Evolutionary conservation across 2,329 filamentous ascomycete genomes (phyloP).

Genomic region (Colletotrichum cuscutae): DNA sequence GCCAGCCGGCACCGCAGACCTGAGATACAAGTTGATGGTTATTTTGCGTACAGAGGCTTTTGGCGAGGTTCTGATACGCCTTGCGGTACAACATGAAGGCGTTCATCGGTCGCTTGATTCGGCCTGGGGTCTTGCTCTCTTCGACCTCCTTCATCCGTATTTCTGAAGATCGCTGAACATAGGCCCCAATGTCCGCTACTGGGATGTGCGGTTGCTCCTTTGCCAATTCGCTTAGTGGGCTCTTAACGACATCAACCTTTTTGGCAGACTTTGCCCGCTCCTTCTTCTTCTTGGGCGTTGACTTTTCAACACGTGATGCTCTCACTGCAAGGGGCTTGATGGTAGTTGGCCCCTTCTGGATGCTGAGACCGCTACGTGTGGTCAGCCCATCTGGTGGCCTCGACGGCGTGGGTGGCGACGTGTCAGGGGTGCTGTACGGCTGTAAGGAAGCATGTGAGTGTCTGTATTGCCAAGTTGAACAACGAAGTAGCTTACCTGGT

Average conservation of each 20-base stretch:
- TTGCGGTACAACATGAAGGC: slow-evolving; percentile 98
- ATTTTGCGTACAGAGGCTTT: slow-evolving; percentile 82
- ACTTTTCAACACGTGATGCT: slow-evolving; percentile 45
- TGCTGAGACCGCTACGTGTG: slow-evolving; percentile 49
- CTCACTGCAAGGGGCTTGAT: slow-evolving; percentile 42
- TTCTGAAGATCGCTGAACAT: slow-evolving; percentile 78
- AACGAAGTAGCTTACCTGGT: slow-evolving; percentile 26
- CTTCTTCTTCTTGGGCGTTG: slow-evolving; percentile 49
- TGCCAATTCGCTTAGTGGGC: slow-evolving; percentile 78
- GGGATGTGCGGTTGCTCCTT: slow-evolving; percentile 69
- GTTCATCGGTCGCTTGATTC: slow-evolving; percentile 94
- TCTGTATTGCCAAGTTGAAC: background rate
- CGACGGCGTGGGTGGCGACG: slow-evolving; percentile 60
- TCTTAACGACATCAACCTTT: slow-evolving; percentile 65
- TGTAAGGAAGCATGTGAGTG: slow-evolving; percentile 38
- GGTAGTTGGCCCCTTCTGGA: slow-evolving; percentile 40
- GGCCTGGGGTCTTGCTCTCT: slow-evolving; percentile 74
- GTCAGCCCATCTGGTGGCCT: slow-evolving; percentile 48
- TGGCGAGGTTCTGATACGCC: slow-evolving; percentile 87
- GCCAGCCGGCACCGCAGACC: slow-evolving; percentile 89
- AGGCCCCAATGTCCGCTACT: slow-evolving; percentile 81
- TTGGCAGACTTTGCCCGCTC: slow-evolving; percentile 54
- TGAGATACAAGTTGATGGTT: slow-evolving; percentile 95
- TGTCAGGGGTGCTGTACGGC: slow-evolving; percentile 62
- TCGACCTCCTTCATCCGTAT: slow-evolving; percentile 75